A percentile compares a stretch with the other conserved stretches of the same genome.
Conservation (phyloP, 2,329 filamentous ascomycete genomes). For the Penicillium italicum region DNA sequence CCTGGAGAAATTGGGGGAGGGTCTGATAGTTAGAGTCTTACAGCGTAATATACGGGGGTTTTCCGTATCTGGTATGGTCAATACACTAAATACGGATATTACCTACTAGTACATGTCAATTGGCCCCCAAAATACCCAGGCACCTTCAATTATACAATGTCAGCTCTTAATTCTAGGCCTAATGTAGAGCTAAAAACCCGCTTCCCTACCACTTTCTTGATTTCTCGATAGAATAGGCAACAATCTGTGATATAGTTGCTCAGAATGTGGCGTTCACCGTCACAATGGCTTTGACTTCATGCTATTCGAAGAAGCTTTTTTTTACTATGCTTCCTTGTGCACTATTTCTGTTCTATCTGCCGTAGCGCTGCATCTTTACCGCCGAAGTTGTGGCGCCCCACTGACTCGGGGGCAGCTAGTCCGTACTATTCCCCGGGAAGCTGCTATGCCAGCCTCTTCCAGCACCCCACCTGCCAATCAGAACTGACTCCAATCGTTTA, state of each 20-base stretch:
- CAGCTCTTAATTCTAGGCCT: too few species aligned
- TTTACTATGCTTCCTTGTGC: conserved; percentile 22
- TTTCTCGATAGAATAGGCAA: background rate
- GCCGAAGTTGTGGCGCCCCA: background rate
- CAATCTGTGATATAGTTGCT: conserved; percentile 1
- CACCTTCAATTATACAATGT: background rate
- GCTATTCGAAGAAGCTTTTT: conserved; percentile 34
- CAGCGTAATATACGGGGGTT: background rate
- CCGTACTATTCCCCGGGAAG: background rate
- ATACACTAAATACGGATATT: background rate
- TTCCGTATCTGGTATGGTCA: background rate
- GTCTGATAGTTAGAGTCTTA: background rate
- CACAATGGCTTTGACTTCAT: conserved; percentile 30
- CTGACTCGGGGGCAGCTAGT: background rate
- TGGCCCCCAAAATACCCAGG: background rate
- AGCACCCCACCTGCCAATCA: background rate
- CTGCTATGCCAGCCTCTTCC: background rate
- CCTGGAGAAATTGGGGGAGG: background rate
- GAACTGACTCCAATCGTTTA: background rate
- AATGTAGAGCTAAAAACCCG: background rate
- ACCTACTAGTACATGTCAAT: background rate
- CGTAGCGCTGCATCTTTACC: conserved; percentile 22
- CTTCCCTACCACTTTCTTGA: background rate
- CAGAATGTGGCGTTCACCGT: background rate
- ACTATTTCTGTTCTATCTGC: conserved; percentile 16